Conservation (phyloP, 441 rosid species). For the Populus hybrid region DNA sequence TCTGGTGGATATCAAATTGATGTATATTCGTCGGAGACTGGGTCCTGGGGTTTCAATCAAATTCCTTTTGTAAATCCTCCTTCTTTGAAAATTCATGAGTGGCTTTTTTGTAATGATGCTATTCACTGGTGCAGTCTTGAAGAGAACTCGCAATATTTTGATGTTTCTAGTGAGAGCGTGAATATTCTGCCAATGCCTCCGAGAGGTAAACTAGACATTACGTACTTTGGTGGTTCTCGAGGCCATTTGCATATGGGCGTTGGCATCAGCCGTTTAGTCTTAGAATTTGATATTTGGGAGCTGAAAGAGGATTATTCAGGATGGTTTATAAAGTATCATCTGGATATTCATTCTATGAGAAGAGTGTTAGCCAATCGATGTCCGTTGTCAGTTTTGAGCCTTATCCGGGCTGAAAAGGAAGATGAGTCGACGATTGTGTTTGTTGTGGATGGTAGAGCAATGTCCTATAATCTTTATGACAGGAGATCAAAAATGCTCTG, state of each 20-base stretch:
- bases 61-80: not conserved
- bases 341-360: not conserved
- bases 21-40: conserved; percentile 4
- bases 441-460: not conserved
- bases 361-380: not conserved
- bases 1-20: not conserved
- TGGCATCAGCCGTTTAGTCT: not conserved
- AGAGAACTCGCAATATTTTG: not conserved
- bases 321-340: conserved; percentile 6
- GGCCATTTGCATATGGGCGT: conserved; percentile 10
- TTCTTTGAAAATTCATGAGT: not conserved
- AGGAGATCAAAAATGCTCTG: not conserved
- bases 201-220: no score
- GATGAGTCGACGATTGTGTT: conserved; percentile 4
- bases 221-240: not conserved
- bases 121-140: conserved; percentile 5
- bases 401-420: not conserved
- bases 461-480: not conserved
- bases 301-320: not conserved
- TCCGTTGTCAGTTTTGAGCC: not conserved
- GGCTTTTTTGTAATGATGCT: conserved; percentile 1
- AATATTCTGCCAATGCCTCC: not conserved
- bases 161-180: conserved; percentile 6
- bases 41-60: not conserved
- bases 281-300: conserved; percentile 6